Conservation (phyloP, 163 green algal species). For the Chlamydomonas reinhardtii region DNA sequence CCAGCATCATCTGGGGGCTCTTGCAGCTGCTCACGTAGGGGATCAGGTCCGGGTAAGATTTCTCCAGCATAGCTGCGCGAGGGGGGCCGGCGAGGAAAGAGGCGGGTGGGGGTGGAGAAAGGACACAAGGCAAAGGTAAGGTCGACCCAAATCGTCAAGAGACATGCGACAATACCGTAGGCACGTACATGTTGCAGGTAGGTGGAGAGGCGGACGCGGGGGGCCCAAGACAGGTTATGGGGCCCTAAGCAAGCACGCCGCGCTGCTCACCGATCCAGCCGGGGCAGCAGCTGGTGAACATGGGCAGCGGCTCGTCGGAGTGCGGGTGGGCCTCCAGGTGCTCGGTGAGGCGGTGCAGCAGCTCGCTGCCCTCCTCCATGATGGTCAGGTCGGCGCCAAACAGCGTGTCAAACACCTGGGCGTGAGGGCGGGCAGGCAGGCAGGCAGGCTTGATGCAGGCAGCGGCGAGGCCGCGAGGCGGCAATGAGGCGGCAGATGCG, state of each 20-base stretch:
- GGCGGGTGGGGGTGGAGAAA: no score
- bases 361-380: slow-evolving; percentile 82
- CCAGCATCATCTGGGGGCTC: slow-evolving; percentile 78
- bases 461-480: no score
- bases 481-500: no score
- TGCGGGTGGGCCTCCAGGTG: slow-evolving; percentile 46
- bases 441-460: no score
- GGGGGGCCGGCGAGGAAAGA: not conserved
- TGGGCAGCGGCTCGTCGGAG: slow-evolving; percentile 69
- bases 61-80: slow-evolving; percentile 49
- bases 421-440: no score
- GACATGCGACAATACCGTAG: no score
- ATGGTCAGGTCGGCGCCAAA: slow-evolving; percentile 82
- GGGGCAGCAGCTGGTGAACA: slow-evolving; percentile 85
- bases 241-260: no score
- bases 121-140: no score
- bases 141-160: no score
- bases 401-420: slow-evolving; percentile 75
- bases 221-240: no score
- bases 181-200: no score
- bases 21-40: slow-evolving; percentile 79
- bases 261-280: slow-evolving; percentile 18
- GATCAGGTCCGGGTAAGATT: slow-evolving; percentile 75
- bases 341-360: slow-evolving; percentile 68
- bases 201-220: no score